These are phyloP conservation scores for Podospora pseudocomata DNA, from an alignment of 495 filamentous ascomycete genomes.

Conservation along the genomic window DNA sequence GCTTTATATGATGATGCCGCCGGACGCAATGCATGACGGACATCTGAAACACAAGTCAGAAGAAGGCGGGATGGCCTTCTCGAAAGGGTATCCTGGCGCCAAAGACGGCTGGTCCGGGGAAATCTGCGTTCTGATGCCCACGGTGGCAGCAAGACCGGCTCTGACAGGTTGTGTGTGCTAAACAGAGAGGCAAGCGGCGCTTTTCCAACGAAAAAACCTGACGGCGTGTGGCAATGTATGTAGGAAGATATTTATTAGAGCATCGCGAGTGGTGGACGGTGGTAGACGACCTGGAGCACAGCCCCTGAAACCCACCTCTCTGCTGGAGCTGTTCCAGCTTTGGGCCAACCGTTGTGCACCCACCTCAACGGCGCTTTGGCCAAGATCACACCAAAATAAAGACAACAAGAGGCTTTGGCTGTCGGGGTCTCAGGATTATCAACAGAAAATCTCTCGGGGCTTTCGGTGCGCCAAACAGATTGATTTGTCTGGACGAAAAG, in stretches of 20 bases:
- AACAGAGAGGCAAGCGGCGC: neutral
- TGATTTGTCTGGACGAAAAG: slow-evolving; percentile 2
- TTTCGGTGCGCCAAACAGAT: slow-evolving; percentile 3
- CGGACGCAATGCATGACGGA: neutral
- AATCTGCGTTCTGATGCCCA: neutral
- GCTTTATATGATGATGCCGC: slow-evolving; percentile 5
- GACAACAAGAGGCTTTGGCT: neutral
- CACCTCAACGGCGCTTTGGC: neutral
- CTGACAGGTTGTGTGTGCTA: neutral
- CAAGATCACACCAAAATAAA: slow-evolving; percentile 1
- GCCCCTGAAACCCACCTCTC: neutral
- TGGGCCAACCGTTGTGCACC: slow-evolving; percentile 5
- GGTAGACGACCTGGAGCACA: neutral
- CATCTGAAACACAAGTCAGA: neutral
- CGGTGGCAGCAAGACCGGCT: neutral
- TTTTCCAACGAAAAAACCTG: neutral
- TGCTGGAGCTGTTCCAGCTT: neutral
- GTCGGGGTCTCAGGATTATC: neutral
- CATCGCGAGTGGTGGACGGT: neutral
- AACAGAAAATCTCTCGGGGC: neutral
- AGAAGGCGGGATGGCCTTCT: neutral
- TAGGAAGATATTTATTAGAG: neutral
- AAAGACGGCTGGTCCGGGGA: neutral
- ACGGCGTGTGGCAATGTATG: neutral
- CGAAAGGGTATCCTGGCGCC: slow-evolving; percentile 5